Base-by-base conservation (phyloP, 441 rosid genomes). In the Isatis lusitanica region DNA sequence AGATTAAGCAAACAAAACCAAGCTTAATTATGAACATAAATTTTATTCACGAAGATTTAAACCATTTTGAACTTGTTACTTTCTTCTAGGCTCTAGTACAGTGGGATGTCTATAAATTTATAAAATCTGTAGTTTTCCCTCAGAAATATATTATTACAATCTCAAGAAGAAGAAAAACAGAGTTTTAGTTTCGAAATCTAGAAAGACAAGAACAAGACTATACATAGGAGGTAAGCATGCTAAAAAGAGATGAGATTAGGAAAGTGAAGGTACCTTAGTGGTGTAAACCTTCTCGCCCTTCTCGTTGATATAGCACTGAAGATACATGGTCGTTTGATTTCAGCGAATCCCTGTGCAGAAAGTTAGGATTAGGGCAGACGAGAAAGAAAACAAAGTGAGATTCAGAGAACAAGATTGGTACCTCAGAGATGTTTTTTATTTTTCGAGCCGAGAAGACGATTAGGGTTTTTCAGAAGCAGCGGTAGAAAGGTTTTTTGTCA, bases 201-300 rank as follows among this genome's bases (percentile, higher is more conserved):
- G 6, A 39, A 62, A 18, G 28, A 52, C 7, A 28, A 9, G 48
- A 13, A 44, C 4, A 24, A 24, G 15, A 7, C 4, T 2, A 31
- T 12, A 38, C 1, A 48, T 0, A 74, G 1, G 39, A 11, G 11
- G 9, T 26, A 46, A 53, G 61, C 7, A 63, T 43, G 43, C 6
- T 1, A 53, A 7, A 35, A 24, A 4, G 2, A 47, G 10, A 12
- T 1, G 26, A 53, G 47, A 68, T 15, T 13, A 62, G 13, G 2
- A 35, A 57, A 43, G 47, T 5, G 2, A 31, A 74, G 55, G 16
- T 13, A 94, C 97, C 97, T 92, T 94, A 26, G 97, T 92, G 70
- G 98, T 94, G 89, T 94, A 94, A 44, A 94, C 97, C 79, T 92
- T 94, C 73, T 89, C 97, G 40, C 98, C 98, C 38, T 92, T 94